Evolutionary conservation across 1,284 basidiomycete species (phyloP).

Genomic region (Microbotryum violaceum): DNA sequence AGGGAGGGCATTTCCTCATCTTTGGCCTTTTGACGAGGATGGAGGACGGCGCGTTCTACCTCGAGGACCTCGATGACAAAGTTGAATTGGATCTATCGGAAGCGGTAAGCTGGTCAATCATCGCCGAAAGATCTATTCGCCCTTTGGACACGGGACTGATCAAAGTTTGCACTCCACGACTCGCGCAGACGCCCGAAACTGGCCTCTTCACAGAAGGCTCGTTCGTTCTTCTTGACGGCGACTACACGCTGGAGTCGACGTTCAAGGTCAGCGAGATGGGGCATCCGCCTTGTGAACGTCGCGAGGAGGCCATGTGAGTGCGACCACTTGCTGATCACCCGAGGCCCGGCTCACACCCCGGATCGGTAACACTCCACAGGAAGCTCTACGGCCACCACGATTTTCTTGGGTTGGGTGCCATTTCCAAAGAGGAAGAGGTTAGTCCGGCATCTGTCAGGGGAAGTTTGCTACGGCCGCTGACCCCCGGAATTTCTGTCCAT

Average conservation of each 20-base stretch:
- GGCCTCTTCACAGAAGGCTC: slow-evolving; percentile 95
- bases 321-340: too few species aligned
- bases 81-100: slow-evolving; percentile 84
- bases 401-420: slow-evolving; percentile 84
- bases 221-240: slow-evolving; percentile 89
- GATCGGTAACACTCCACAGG: slow-evolving; percentile 7
- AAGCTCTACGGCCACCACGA: slow-evolving; percentile 84
- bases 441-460: slow-evolving; percentile 32
- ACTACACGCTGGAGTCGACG: slow-evolving; percentile 85
- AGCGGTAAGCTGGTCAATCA: slow-evolving; percentile 52
- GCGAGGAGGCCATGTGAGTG: slow-evolving; percentile 65
- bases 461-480: neutral
- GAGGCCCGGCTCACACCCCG: neutral
- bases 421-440: slow-evolving; percentile 87
- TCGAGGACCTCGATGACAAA: slow-evolving; percentile 88
- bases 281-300: slow-evolving; percentile 88
- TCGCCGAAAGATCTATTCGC: too few species aligned
- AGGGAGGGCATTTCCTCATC: slow-evolving; percentile 81
- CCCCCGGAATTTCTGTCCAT: neutral
- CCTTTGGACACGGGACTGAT: neutral
- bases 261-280: slow-evolving; percentile 88
- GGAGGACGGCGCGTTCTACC: slow-evolving; percentile 78
- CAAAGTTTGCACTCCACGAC: neutral
- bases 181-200: slow-evolving; percentile 75
- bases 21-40: slow-evolving; percentile 87